Percentiles rank a stretch among this genome's conserved stretches.
phyloP scores from a whole-genome alignment of 345 rosid species.

The Kandelia obovata region DNA sequence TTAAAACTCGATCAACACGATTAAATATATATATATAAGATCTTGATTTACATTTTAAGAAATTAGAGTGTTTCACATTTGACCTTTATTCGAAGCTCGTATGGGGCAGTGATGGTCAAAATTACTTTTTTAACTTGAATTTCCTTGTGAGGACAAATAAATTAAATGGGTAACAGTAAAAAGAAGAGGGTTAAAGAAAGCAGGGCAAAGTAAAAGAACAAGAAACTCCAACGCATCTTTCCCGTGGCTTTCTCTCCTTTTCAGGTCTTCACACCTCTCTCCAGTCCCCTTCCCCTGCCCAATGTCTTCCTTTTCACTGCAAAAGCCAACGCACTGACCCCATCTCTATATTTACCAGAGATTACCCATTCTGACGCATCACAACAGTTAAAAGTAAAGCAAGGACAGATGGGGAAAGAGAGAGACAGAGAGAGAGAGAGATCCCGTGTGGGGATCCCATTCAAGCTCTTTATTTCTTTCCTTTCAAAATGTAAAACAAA shows the following conservation, averaged over 20 bases:
- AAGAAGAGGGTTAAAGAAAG: neutral
- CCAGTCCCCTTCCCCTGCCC: slow-evolving; percentile 11
- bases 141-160: too few species aligned
- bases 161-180: too few species aligned
- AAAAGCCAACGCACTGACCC: slow-evolving; percentile 39
- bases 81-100: too few species aligned
- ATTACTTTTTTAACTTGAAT: too few species aligned
- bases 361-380: slow-evolving; percentile 2
- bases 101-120: too few species aligned
- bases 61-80: too few species aligned
- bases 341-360: slow-evolving; percentile 16
- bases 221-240: slow-evolving; percentile 28
- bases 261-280: slow-evolving; percentile 24
- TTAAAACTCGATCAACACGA: too few species aligned
- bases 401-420: neutral
- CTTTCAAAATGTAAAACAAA: slow-evolving; percentile 4
- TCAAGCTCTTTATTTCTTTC: slow-evolving; percentile 9
- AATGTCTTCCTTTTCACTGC: slow-evolving; percentile 37
- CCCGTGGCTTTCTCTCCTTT: slow-evolving; percentile 54
- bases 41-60: too few species aligned
- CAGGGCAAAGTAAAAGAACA: slow-evolving; percentile 12
- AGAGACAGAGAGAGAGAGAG: slow-evolving; percentile 15
- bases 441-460: slow-evolving; percentile 1
- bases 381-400: neutral
- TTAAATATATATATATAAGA: fast-evolving